Conservation (phyloP, 148 eudicot species). For the Simmondsia chinensis region DNA sequence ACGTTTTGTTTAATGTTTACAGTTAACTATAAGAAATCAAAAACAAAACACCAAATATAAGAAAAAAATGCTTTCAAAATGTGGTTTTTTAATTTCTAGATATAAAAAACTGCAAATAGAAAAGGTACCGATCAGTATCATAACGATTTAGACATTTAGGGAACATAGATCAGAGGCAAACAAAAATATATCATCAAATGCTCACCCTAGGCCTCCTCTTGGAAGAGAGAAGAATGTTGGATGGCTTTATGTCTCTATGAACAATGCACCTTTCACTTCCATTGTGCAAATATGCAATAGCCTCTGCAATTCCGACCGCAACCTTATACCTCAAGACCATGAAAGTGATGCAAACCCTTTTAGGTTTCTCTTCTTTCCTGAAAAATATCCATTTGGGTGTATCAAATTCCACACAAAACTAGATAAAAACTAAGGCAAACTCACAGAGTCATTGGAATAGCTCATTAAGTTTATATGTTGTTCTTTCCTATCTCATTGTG, state of each 20-base stretch:
- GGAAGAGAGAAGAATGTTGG: conserved; percentile 90
- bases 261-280: conserved; percentile 95
- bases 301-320: conserved; percentile 83
- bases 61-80: too few relatives aligned
- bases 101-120: too few relatives aligned
- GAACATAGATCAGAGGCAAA: not conserved
- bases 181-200: conserved; percentile 2
- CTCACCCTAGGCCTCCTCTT: conserved; percentile 79
- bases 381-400: conserved; percentile 10
- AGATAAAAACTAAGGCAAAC: not conserved
- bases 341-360: conserved; percentile 70
- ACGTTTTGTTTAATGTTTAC: too few relatives aligned
- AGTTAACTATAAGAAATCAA: not conserved
- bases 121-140: too few relatives aligned
- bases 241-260: conserved; percentile 98
- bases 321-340: conserved; percentile 84
- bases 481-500: too few relatives aligned
- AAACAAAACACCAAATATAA: not conserved
- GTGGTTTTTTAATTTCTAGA: too few relatives aligned
- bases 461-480: too few relatives aligned
- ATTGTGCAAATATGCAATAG: conserved; percentile 77
- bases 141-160: too few relatives aligned
- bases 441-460: too few relatives aligned
- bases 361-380: conserved; percentile 63
- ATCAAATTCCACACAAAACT: conserved; percentile 5